Evolutionary conservation across 257 asterid genomes (phyloP), one percentile per base, ranked within the genome.

Genomic region (Primulina huaijiensis): DNA sequence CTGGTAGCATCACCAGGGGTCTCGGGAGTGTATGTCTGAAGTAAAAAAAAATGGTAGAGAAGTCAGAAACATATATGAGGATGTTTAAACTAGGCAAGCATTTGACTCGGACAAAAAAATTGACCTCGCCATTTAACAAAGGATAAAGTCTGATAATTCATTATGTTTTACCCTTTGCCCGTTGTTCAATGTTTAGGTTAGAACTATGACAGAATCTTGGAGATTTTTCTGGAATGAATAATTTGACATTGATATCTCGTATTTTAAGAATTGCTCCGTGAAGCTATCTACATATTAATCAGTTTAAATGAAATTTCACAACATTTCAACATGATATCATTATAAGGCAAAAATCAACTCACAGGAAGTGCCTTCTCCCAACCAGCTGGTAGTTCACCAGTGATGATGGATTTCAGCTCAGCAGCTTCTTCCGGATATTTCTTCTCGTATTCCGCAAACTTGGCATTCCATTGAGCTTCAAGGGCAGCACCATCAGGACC

Each of bases 401-500:
- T 82, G 79, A 68, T 72, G 70, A 89, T 84, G 35, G 92, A 84
- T 75, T 87, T 89, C 76, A 89, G 81, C 72, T 87, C 95, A 55
- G 88, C 89, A 20, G 95, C 89, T 74, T 89, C 96, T 72, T 84
- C 96, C 3, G 89, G 82, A 65, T 85, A 87, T 74, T 94, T 94
- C 86, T 91, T 91, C 81, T 84, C 95, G 31, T 91, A 94, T 68
- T 86, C 96, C 6, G 93, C 88, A 74, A 88, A 91, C 76, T 86
- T 94, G 71, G 97, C 77, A 69, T 88, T 91, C 99, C 99, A 93
- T 72, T 89, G 95, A 71, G 93, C 84, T 88, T 90, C 99, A 68
- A 80, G 67, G 62, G 91, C 77, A 76, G 97, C 99, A 53, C 99
- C 99, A 19, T 76, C 82, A 6, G 97, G 78, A 67, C 67, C 37